Base-by-base conservation (phyloP, 2,329 filamentous ascomycete genomes). In the Akanthomyces muscarius region DNA sequence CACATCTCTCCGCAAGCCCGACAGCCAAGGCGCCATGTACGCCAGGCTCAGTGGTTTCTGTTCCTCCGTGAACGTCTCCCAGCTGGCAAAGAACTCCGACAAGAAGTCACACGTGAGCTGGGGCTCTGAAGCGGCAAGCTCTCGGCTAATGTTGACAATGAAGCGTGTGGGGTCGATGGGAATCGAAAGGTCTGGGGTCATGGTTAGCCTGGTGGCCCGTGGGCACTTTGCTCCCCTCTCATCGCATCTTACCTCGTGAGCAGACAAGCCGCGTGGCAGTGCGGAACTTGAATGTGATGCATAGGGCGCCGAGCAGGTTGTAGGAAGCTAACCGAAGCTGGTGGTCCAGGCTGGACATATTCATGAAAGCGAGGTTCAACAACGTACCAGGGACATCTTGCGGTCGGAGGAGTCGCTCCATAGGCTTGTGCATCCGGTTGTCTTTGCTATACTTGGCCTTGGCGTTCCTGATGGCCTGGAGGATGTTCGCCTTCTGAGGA, bases 51-150 rank as follows among this genome's bases (percentile, higher is more conserved):
- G 71, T 1, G 86, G 85, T 67, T 87, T 86, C 69, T 90, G 87
- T 62, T 88, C 84, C 41, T 87, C 83, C 1, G 85, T 82, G 68
- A 89, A 87, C 68, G 86, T 88, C 67, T 88, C 86, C 87, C 87
- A 90, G 21, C 87, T 86, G 28, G 89, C 85, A 64, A 90, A 89
- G 70, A 90, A 90, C 68, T 89, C 87, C n/a, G 87, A 89, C 45
- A 90, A 70, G 68, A 90, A 90, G 69, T 90, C 87, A 8, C 81
- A 83, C 0, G 87, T 89, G 8, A 90, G 78, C 67, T 89, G 86
- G 25, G 87, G 85, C 69, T 90, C 87, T 23, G 86, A 81, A 36
- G 77, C 74, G 10, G 87, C 86, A 18, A 90, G 76, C 65, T 85
- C 82, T 68, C 82, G 83, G 75, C 87, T 89, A 53, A 89, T 86